phyloP scores from a whole-genome alignment of 2,329 filamentous ascomycete species.

The Sarocladium strictum region DNA sequence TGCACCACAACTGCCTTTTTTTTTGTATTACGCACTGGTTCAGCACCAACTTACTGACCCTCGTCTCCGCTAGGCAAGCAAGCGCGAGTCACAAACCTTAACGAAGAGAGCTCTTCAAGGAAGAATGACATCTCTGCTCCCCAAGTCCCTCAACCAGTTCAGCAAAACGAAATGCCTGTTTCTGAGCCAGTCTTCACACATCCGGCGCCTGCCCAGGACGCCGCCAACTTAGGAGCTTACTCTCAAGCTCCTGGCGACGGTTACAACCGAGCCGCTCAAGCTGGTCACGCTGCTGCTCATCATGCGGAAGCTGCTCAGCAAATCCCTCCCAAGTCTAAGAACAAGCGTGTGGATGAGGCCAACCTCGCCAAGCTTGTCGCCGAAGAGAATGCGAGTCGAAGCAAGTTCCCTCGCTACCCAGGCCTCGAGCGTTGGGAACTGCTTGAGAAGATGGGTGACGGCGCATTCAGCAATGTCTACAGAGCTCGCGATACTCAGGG shows the following conservation, averaged over 20 bases:
- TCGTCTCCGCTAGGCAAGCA: conserved; percentile 62
- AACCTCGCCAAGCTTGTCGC: conserved; percentile 82
- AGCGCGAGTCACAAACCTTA: conserved; percentile 58
- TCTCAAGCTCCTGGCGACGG: conserved; percentile 54
- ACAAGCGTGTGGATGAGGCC: conserved; percentile 47
- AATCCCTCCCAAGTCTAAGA: conserved; percentile 23
- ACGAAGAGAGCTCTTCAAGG: conserved; percentile 42
- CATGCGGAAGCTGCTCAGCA: conserved; percentile 58
- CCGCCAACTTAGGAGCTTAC: conserved; percentile 49
- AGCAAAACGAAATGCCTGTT: conserved; percentile 45
- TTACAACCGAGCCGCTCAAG: conserved; percentile 63
- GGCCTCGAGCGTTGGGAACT: conserved; percentile 63
- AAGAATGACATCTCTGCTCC: conserved; percentile 46
- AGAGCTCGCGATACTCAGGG: conserved; percentile 72
- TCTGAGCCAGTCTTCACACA: conserved; percentile 37
- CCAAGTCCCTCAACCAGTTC: conserved; percentile 47
- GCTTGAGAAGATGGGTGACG: conserved; percentile 96
- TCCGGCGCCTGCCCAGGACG: conserved; percentile 38
- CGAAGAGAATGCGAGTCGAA: conserved; percentile 81
- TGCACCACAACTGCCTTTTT: background rate
- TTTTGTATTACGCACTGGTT: background rate
- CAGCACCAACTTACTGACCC: conserved; percentile 7
- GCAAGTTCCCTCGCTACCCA: conserved; percentile 67
- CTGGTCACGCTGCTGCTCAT: conserved; percentile 58
- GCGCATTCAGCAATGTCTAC: conserved; percentile 98